A percentile compares a stretch with the other conserved stretches of the same genome.
Conservation (phyloP, 148 eudicot genomes). For the Heliosperma pusillum region DNA sequence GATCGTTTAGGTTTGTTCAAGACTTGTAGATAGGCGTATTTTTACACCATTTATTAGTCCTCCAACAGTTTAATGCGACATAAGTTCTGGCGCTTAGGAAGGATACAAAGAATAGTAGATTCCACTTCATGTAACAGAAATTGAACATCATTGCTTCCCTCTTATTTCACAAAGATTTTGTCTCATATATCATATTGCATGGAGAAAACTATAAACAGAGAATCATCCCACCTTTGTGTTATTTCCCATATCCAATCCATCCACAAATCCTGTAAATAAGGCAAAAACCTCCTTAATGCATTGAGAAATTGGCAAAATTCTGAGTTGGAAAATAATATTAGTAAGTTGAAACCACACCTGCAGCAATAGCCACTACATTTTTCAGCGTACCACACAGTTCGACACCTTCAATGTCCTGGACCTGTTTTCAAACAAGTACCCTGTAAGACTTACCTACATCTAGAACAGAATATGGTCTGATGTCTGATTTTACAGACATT, state of each 20-base stretch:
- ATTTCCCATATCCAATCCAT: constrained; percentile 92
- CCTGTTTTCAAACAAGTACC: constrained; percentile 37
- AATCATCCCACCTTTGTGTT: constrained; percentile 69
- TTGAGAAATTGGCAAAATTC: background rate
- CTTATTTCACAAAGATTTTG: background rate
- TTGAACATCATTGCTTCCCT: background rate
- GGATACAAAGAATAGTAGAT: background rate
- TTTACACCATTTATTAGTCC: too few species aligned
- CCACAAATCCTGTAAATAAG: constrained; percentile 69
- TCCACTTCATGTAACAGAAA: background rate
- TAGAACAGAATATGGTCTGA: too few species aligned
- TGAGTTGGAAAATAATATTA: background rate
- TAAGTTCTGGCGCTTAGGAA: background rate
- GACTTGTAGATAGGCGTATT: too few species aligned
- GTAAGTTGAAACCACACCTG: constrained; percentile 47
- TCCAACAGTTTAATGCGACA: too few species aligned
- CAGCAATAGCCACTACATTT: constrained; percentile 91
- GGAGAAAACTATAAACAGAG: background rate
- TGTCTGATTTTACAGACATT: too few species aligned
- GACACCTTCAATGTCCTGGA: constrained; percentile 94
- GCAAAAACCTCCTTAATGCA: background rate
- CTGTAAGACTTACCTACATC: background rate
- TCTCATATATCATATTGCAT: background rate
- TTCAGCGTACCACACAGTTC: constrained; percentile 95
- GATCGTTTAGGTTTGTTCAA: background rate